Evolutionary conservation across 495 filamentous ascomycete species (phyloP).

Genomic region (Venustampulla echinocandica): DNA sequence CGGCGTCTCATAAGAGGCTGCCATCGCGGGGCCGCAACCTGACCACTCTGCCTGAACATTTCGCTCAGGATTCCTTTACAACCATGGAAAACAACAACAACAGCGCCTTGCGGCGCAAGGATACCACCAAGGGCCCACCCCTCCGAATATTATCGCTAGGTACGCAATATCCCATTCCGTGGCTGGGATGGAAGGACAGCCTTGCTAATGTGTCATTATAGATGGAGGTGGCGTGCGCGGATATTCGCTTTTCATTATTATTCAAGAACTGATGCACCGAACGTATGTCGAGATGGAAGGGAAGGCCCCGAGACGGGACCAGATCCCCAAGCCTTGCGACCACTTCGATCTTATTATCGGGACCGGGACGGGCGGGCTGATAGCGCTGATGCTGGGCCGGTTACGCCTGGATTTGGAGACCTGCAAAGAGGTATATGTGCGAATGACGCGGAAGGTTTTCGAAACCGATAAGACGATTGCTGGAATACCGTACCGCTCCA

Average conservation of each 20-base stretch:
- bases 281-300: slow-evolving; percentile 82
- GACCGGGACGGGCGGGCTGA: slow-evolving; percentile 89
- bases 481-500: slow-evolving; percentile 87
- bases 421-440: slow-evolving; percentile 91
- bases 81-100: slow-evolving; percentile 13
- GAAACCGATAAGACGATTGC: slow-evolving; percentile 97
- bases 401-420: slow-evolving; percentile 88
- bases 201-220: slow-evolving; percentile 31
- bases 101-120: slow-evolving; percentile 56
- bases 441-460: slow-evolving; percentile 88
- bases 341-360: slow-evolving; percentile 96
- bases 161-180: slow-evolving; percentile 33
- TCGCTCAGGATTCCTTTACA: background rate
- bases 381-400: slow-evolving; percentile 92
- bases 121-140: slow-evolving; percentile 91
- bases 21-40: slow-evolving; percentile 5
- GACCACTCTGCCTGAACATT: slow-evolving; percentile 5
- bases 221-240: slow-evolving; percentile 92
- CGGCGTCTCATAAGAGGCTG: slow-evolving; percentile 6
- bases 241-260: slow-evolving; percentile 91
- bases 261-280: slow-evolving; percentile 93
- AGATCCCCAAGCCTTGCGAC: slow-evolving; percentile 95
- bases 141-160: slow-evolving; percentile 85
- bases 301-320: slow-evolving; percentile 68
- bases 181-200: too few relatives aligned